These are phyloP conservation scores for Alternaria metachromatica DNA, from an alignment of 2,329 filamentous ascomycete genomes.

Conservation along the genomic window DNA sequence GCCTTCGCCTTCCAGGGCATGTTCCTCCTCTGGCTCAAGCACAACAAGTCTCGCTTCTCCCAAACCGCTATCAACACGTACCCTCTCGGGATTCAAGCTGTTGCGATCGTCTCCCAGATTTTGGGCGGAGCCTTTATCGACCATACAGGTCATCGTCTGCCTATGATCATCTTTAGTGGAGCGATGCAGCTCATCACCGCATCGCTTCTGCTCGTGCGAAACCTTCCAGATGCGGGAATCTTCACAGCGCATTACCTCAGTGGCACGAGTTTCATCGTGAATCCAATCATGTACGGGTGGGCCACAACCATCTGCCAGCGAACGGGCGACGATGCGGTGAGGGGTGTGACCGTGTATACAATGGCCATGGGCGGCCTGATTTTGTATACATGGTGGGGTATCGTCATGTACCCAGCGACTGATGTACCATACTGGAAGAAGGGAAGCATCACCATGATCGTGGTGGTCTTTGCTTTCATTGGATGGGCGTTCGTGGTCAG, in stretches of 20 bases:
- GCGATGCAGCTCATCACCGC: conserved; percentile 42
- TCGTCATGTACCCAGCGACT: conserved; percentile 51
- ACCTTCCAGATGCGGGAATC: conserved; percentile 37
- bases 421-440: conserved; percentile 54
- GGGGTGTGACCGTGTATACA: conserved; percentile 48
- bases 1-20: conserved; percentile 36
- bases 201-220: conserved; percentile 40
- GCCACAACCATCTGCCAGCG: conserved; percentile 47
- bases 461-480: conserved; percentile 26
- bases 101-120: conserved; percentile 59
- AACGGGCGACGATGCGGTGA: conserved; percentile 50
- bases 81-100: conserved; percentile 62
- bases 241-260: conserved; percentile 48
- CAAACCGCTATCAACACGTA: conserved; percentile 63
- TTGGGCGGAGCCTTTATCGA: conserved; percentile 47
- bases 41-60: conserved; percentile 26
- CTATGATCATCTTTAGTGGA: conserved; percentile 42
- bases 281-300: conserved; percentile 50
- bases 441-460: conserved; percentile 46
- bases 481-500: conserved; percentile 15
- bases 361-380: conserved; percentile 49
- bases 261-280: conserved; percentile 48
- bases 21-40: conserved; percentile 29
- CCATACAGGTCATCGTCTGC: conserved; percentile 38
- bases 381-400: conserved; percentile 56